A percentile compares a stretch with the other conserved stretches of the same genome.
phyloP scores from a whole-genome alignment of 2,329 filamentous ascomycete species.

The Talaromyces sp. region DNA sequence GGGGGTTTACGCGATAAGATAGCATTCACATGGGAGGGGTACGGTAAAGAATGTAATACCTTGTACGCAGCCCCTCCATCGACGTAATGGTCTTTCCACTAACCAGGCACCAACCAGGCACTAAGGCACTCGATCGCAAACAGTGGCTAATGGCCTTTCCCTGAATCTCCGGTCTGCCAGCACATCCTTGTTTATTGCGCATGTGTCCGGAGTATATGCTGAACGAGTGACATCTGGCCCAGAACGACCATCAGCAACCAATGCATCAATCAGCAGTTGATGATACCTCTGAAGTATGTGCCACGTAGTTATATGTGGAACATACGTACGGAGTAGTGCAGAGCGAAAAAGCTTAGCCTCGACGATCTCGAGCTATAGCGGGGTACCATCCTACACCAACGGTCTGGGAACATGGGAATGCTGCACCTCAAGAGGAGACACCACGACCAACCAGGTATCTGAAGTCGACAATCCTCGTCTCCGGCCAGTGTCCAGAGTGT shows the following conservation, averaged over 20 bases:
- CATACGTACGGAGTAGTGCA: background rate
- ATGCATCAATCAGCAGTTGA: background rate
- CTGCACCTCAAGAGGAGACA: too few relatives aligned
- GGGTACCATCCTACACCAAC: too few relatives aligned
- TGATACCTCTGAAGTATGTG: background rate
- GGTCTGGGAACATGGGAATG: too few relatives aligned
- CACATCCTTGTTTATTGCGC: background rate
- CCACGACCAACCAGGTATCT: too few relatives aligned
- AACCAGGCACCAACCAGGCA: background rate
- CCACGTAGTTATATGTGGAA: background rate
- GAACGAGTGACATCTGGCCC: background rate
- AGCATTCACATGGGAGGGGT: background rate
- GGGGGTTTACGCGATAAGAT: background rate
- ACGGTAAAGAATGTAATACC: background rate
- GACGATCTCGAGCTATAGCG: background rate
- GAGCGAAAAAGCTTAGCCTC: slow-evolving; percentile 25
- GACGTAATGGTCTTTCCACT: background rate
- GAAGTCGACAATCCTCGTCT: too few relatives aligned
- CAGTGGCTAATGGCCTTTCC: background rate
- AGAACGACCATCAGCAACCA: background rate
- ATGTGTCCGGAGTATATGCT: background rate
- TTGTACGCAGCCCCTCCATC: background rate
- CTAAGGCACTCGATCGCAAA: background rate
- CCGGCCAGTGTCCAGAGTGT: too few relatives aligned
- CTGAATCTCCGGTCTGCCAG: background rate